Base-by-base conservation (phyloP, 2,329 filamentous ascomycete species). In the Fusarium proliferatum region DNA sequence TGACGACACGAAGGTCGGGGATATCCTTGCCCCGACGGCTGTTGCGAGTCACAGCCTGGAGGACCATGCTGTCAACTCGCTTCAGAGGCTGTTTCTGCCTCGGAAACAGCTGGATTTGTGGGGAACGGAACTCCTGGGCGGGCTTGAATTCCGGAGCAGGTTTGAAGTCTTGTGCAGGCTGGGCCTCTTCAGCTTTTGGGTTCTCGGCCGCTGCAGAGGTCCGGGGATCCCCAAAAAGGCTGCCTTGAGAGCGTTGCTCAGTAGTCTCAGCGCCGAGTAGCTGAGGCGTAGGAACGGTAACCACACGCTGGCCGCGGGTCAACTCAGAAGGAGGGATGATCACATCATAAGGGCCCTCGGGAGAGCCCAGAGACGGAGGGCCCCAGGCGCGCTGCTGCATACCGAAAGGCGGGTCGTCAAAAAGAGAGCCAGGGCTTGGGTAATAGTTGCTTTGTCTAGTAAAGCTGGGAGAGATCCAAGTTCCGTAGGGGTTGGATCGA, bases 11-110 rank as follows among this genome's bases (percentile, higher is more conserved):
- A 5, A 72, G 59, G 0, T 60, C 64, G 3, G 69, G 69, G 3
- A 38, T 46, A 2, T 41, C n/a, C 5, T 43, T 46, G 3, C 42
- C 34, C 9, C 43, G 21, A 13, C 19, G 26, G 6, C 36, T 46
- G 6, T 23, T 9, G 2, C 30, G 21, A 4, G 42, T 34, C 4
- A 69, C 42, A 8, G 55, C 23, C 19, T 72, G 59, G 0, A 72
- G 69, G 2, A 36, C 34, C 64, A 72, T 72, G 13, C 59, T 46
- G 3, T 65, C 43, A 2, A 72, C 69, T 46, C 63, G 63, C 3
- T 48, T 71, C 6, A 71, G 17, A 30, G 21, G 21, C 26, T 49
- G 21, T 26, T 28, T 17, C 9, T 36, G 41, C 8, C 19, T 36
- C 30, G 7, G 7, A 9, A 15, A 2, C 6, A 10, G 6, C 15